Conservation (phyloP, 2,329 filamentous ascomycete species). For the Cytospora piceicola region DNA sequence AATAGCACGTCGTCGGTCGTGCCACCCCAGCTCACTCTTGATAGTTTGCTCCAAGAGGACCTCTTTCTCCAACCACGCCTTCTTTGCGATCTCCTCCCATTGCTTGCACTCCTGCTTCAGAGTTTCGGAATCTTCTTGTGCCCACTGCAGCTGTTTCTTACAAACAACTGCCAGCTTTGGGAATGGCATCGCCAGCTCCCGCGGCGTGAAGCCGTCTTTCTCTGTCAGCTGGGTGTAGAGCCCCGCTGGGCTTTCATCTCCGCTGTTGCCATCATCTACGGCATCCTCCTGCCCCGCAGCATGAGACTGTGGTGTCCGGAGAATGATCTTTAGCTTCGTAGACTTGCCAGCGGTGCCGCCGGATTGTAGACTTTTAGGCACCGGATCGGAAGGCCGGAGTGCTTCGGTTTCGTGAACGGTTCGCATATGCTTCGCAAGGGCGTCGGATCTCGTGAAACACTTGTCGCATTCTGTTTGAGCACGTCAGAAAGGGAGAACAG, state of each 20-base stretch:
- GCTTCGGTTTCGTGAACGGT: slow-evolving; percentile 98
- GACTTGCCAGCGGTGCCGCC: slow-evolving; percentile 47
- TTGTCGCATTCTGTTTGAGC: slow-evolving; percentile 81
- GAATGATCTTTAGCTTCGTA: slow-evolving; percentile 64
- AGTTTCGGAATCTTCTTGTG: slow-evolving; percentile 66
- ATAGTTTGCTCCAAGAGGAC: slow-evolving; percentile 75
- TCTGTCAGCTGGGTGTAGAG: slow-evolving; percentile 58
- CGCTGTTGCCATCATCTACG: slow-evolving; percentile 51
- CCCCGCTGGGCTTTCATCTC: slow-evolving; percentile 61
- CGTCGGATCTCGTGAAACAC: slow-evolving; percentile 93
- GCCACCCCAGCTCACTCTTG: slow-evolving; percentile 67
- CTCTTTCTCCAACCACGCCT: slow-evolving; percentile 82
- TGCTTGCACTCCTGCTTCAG: slow-evolving; percentile 67
- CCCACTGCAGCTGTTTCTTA: slow-evolving; percentile 73
- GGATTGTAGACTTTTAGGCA: slow-evolving; percentile 69
- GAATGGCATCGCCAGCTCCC: slow-evolving; percentile 65
- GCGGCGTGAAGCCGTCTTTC: slow-evolving; percentile 66
- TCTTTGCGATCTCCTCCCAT: slow-evolving; percentile 68
- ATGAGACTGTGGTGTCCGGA: slow-evolving; percentile 64
- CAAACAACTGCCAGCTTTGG: slow-evolving; percentile 69
- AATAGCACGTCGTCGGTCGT: slow-evolving; percentile 60
- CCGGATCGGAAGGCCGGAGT: slow-evolving; percentile 76
- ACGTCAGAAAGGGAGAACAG: slow-evolving; percentile 7
- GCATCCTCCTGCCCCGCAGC: slow-evolving; percentile 59
- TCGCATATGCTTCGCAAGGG: slow-evolving; percentile 96